These are phyloP conservation scores for Ophiostoma triangulosporum DNA, from an alignment of 2,329 filamentous ascomycete genomes.

Conservation along the genomic window DNA sequence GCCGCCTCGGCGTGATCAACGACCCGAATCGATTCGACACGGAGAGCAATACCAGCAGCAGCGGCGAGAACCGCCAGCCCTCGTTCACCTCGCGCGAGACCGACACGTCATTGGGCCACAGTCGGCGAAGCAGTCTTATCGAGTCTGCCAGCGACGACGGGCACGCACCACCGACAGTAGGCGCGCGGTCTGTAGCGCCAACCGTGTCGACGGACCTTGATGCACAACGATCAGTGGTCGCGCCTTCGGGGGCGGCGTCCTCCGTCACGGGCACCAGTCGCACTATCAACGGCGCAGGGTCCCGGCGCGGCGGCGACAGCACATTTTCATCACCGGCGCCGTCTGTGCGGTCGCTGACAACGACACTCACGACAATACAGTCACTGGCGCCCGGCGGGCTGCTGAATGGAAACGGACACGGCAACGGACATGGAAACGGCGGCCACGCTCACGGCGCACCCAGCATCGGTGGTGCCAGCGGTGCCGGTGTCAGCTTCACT, in stretches of 20 bases:
- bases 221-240: conserved; percentile 57
- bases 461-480: conserved; percentile 8
- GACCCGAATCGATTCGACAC: conserved; percentile 4
- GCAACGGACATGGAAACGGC: conserved; percentile 26
- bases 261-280: conserved; percentile 60
- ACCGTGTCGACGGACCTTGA: conserved; percentile 78
- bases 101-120: conserved; percentile 38
- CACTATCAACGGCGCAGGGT: conserved; percentile 45
- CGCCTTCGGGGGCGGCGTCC: conserved; percentile 50
- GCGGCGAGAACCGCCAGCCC: conserved; percentile 23
- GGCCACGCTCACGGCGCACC: background rate
- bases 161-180: conserved; percentile 41
- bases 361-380: conserved; percentile 75
- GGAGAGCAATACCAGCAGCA: background rate
- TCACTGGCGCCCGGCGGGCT: conserved; percentile 49
- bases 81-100: conserved; percentile 27
- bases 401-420: conserved; percentile 15
- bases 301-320: conserved; percentile 56
- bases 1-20: conserved; percentile 29
- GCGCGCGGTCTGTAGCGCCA: conserved; percentile 60
- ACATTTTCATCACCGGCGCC: conserved; percentile 75
- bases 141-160: conserved; percentile 50
- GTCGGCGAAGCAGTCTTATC: conserved; percentile 39
- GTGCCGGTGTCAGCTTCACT: conserved; percentile 7
- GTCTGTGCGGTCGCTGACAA: conserved; percentile 67